Evolutionary conservation across 805 yeast species (phyloP), one percentile per base, ranked within the genome.

Genomic region (Metschnikowia lochheadii): DNA sequence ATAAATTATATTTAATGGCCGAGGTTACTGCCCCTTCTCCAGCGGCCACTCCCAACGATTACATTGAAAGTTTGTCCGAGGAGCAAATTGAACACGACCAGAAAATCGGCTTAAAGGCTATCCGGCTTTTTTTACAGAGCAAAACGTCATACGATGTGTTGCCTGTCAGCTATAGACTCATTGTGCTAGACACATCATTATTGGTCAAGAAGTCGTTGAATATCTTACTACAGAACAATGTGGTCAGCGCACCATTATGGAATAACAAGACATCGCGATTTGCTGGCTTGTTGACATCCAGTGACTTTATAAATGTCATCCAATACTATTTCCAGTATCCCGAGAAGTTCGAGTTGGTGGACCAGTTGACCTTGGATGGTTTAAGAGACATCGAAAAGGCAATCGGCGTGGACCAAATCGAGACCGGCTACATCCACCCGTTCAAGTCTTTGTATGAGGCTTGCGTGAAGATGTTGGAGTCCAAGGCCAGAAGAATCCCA

Each of bases 221-320:
- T 56, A 91, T 95, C 29, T 71, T 94, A 53, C 75, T 94, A 47
- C 98, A 94, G 65, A 94, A 94, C 67, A 88, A 89, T 64, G 89
- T 94, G 62, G 97, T 94, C 32, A 85, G 96, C 49, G 98, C 98
- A 4, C 99, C 99, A 2, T 74, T 94, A 47, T 94, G 99, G 99
- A 88, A 92, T 68, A 85, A 92, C 51, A 81, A 85, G 62, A 82
- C 87, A 14, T 87, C 96, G 14, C 78, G 87, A 61, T 94, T 94
- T 74, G 97, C 97, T 1, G 99, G 99, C 3, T 78, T 94, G 54
- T 75, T 94, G 60, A 94, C 98, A 3, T 83, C 96, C 15, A 81
- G 87, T 38, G 99, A 94, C 71, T 94, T 90, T 67, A 87, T 94
- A 57, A 92, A 94, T 61, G 97, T 92, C 48, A 89, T 94, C 54